Conservation (phyloP, 2,329 filamentous ascomycete species). For the Beauveria scarabaeidicola region DNA sequence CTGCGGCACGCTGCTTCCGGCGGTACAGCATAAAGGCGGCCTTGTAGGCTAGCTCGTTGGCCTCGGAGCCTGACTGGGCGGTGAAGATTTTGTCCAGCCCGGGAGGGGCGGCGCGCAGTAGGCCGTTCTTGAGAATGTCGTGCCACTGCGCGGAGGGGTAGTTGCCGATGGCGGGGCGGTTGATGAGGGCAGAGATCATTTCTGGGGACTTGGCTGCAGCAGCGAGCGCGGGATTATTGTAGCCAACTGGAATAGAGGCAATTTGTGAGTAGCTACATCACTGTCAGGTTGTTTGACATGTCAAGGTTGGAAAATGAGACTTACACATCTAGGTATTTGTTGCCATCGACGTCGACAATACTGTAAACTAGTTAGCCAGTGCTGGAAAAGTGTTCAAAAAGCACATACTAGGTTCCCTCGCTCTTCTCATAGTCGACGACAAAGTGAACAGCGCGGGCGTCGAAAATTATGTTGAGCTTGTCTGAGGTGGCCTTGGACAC, state of each 20-base stretch:
- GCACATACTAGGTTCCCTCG: constrained; percentile 36
- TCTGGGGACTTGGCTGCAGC: constrained; percentile 58
- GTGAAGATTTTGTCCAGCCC: constrained; percentile 76
- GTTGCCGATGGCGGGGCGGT: constrained; percentile 71
- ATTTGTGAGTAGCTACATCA: constrained; percentile 62
- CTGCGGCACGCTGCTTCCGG: constrained; percentile 59
- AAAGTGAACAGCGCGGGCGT: constrained; percentile 44
- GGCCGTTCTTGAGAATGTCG: constrained; percentile 59
- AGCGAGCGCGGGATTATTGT: constrained; percentile 66
- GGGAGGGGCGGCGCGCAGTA: constrained; percentile 64
- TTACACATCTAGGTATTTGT: constrained; percentile 40
- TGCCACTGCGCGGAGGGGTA: constrained; percentile 73
- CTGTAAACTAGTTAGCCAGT: neutral
- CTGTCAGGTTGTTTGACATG: neutral
- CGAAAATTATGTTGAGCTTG: constrained; percentile 40
- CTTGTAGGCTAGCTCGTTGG: constrained; percentile 81
- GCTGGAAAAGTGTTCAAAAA: neutral
- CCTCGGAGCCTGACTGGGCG: constrained; percentile 69
- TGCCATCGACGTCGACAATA: constrained; percentile 42
- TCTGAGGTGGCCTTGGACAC: constrained; percentile 30
- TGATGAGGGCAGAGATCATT: constrained; percentile 66
- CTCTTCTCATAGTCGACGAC: constrained; percentile 45
- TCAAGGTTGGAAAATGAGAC: constrained; percentile 14
- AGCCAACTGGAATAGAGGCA: constrained; percentile 74
- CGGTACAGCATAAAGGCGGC: constrained; percentile 77